These are phyloP conservation scores for Brasenia schreberi DNA, from an alignment of 164 flowering plant species.

Conservation along the genomic window DNA sequence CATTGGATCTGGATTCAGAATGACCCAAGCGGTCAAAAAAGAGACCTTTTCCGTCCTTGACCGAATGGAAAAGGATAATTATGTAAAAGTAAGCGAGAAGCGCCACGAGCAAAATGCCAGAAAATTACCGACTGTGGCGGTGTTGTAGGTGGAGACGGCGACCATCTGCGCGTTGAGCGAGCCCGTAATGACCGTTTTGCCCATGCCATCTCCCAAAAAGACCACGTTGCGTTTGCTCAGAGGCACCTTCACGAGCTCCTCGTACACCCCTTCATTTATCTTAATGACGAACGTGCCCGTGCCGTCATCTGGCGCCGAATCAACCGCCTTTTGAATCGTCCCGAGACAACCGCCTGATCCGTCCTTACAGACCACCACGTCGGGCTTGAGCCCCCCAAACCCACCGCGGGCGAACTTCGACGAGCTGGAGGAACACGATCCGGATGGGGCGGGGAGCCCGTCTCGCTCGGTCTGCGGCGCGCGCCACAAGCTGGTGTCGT, in stretches of 20 bases:
- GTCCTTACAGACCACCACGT: constrained; percentile 64
- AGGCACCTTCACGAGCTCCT: constrained; percentile 66
- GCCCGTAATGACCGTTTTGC: constrained; percentile 85
- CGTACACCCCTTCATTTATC: constrained; percentile 65
- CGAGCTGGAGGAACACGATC: not conserved
- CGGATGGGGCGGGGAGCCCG: not conserved
- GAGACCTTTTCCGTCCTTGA: not conserved
- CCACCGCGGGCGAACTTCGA: not conserved
- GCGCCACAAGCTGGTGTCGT: constrained; percentile 34
- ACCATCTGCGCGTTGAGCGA: constrained; percentile 28
- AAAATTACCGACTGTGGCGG: constrained; percentile 77
- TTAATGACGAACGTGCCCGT: constrained; percentile 37
- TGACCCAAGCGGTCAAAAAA: no score
- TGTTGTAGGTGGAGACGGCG: constrained; percentile 59
- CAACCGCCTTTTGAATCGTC: constrained; percentile 71
- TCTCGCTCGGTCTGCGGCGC: constrained; percentile 72
- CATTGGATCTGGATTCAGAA: no score
- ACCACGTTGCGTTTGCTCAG: constrained; percentile 64
- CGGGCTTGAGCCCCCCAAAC: constrained; percentile 7
- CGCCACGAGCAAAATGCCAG: not conserved
- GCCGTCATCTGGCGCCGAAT: constrained; percentile 43
- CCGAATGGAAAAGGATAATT: not conserved
- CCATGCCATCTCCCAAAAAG: constrained; percentile 84
- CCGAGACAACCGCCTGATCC: constrained; percentile 24
- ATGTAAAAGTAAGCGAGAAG: not conserved